Conservation (phyloP, 805 yeast genomes). For the Kodamaea fukazawae region DNA sequence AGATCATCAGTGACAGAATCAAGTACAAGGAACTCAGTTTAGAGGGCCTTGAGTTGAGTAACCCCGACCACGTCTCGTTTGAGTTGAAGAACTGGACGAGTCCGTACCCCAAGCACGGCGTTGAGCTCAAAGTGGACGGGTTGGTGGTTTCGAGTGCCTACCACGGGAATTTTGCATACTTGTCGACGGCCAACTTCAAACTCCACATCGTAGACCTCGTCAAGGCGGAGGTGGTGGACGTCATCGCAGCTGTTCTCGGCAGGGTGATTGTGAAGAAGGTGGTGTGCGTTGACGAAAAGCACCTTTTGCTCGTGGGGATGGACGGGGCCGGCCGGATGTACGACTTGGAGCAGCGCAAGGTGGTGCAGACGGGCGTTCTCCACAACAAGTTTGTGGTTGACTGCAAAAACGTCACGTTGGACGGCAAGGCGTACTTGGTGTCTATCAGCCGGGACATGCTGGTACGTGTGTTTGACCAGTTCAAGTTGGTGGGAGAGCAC, state of each 20-base stretch:
- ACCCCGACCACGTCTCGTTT: conserved; percentile 9
- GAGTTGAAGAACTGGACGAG: conserved; percentile 27
- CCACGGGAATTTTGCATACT: conserved; percentile 7
- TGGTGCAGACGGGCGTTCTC: conserved; percentile 19
- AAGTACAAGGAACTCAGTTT: conserved; percentile 21
- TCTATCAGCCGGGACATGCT: conserved; percentile 62
- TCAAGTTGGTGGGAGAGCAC: conserved; percentile 15
- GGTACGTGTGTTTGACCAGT: conserved; percentile 27
- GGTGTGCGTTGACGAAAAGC: conserved; percentile 23
- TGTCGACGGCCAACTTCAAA: conserved; percentile 10
- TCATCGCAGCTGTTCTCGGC: conserved; percentile 14
- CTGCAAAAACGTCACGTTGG: conserved; percentile 24
- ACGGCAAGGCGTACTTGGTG: conserved; percentile 36
- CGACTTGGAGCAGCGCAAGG: conserved; percentile 5
- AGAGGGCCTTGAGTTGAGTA: conserved; percentile 6
- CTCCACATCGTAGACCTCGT: conserved; percentile 20
- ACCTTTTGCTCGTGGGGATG: conserved; percentile 48
- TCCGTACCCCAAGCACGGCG: conserved; percentile 26
- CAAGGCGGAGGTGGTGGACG: conserved; percentile 6
- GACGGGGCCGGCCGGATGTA: conserved; percentile 42
- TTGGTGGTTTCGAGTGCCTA: conserved; percentile 22
- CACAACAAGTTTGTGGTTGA: conserved; percentile 39
- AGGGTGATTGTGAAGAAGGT: conserved; percentile 35
- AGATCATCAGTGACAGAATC: conserved; percentile 38
- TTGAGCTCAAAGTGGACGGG: conserved; percentile 17